Base-by-base conservation (phyloP, 345 rosid genomes). In the Arabis hirsuta region DNA sequence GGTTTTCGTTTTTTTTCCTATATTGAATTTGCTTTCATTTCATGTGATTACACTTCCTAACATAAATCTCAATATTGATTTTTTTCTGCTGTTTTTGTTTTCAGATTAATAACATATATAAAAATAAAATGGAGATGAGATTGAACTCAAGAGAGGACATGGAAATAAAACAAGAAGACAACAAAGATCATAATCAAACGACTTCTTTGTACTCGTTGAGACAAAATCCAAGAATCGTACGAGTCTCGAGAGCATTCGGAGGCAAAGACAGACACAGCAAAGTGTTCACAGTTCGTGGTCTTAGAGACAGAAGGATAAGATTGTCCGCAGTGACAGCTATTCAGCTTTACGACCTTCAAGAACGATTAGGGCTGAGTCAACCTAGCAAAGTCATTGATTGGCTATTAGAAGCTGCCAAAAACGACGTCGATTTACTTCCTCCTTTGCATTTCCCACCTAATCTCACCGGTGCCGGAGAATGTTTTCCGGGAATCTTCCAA, bases 201-300 rank as follows among this genome's bases (percentile, higher is more conserved):
- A 67, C 55, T 31, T 74, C 39, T 20, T 51, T 44, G 13, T 74
- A 61, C 6, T 51, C 20, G 41, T 65, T 71, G 22, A 82, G 86
- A 45, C 86, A 88, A 64, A 89, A 93, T n/a, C 97, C 98, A 1
- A 87, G 98, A 65, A 89, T 93, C 9, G 97, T 90, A 1, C 80
- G 97, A 3, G 97, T 86, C 9, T 89, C 96, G 0, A 82, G 88
- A 11, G 34, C 85, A n/a, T 87, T 87, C 6, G 97, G 97, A 57
- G 92, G 98, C n/a, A 93, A 93, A 83, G 97, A 93, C 57, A 83
- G 97, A 85, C 98, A 90, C 61, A 88, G 97, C 80, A 93, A 93
- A 75, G 98, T 93, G 9, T 89, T 85, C 84, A 90, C 98, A 2
- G 65, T 90, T 32, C 87, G 96, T 73, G 98, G 98, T 38, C 74